phyloP scores from a whole-genome alignment of 352 stramenopile species.

The Peronospora belbahrii region DNA sequence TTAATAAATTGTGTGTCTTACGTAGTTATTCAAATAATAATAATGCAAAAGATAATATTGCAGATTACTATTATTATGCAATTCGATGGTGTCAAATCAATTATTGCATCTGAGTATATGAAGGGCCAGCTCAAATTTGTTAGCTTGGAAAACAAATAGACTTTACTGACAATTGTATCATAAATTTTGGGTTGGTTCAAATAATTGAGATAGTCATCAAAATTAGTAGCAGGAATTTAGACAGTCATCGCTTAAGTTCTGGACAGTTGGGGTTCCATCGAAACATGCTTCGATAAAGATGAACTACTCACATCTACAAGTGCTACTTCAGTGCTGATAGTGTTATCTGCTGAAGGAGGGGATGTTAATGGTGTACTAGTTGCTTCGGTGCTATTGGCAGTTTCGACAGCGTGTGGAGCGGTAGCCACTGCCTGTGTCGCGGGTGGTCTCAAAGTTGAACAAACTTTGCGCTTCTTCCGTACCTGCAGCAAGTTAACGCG shows the following conservation, averaged over 20 bases:
- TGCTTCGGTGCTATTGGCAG: not conserved
- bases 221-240: slow-evolving; percentile 14
- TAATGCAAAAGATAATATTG: no score
- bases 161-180: slow-evolving; percentile 11
- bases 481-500: slow-evolving; percentile 66
- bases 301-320: slow-evolving; percentile 10
- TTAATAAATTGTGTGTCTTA: not conserved
- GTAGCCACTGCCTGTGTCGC: slow-evolving; percentile 2
- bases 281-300: slow-evolving; percentile 1
- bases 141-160: no score
- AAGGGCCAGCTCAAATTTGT: no score
- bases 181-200: slow-evolving; percentile 10
- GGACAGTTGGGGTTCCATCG: slow-evolving; percentile 1
- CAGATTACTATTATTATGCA: no score
- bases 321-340: not conserved
- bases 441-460: slow-evolving; percentile 29
- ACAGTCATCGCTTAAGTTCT: slow-evolving; percentile 1
- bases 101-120: no score
- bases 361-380: not conserved
- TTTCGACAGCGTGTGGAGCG: not conserved
- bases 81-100: no score
- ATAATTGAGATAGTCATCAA: slow-evolving; percentile 25
- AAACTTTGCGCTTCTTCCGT: slow-evolving; percentile 79
- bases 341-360: not conserved
- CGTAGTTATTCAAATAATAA: no score